phyloP scores from a whole-genome alignment of 78 protist species.

The Dictyostelium purpureum region DNA sequence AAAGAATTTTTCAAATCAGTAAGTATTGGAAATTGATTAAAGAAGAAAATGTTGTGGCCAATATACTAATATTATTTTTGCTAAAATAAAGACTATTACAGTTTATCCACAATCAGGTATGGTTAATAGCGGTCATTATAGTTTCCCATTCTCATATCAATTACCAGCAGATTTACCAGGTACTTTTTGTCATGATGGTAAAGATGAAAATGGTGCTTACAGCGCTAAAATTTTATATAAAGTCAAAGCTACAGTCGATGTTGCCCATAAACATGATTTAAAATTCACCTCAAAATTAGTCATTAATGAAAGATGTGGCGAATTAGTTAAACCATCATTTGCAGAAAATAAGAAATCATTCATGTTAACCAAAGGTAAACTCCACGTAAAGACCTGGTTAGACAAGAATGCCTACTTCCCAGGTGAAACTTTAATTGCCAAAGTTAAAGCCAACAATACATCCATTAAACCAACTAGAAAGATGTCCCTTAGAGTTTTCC shows the following conservation, averaged over 20 bases:
- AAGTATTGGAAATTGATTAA: not conserved
- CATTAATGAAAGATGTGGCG: conserved; percentile 59
- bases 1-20: conserved; percentile 58
- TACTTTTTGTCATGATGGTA: conserved; percentile 72
- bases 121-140: conserved; percentile 58
- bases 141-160: conserved; percentile 74
- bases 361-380: conserved; percentile 58
- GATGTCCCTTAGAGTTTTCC: conserved; percentile 51
- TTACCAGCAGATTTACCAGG: conserved; percentile 79
- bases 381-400: conserved; percentile 48
- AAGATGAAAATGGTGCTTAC: conserved; percentile 25
- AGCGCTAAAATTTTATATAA: conserved; percentile 65
- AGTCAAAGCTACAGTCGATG: conserved; percentile 67
- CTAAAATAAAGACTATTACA: not conserved
- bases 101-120: conserved; percentile 46
- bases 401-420: conserved; percentile 77
- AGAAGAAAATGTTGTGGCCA: not conserved
- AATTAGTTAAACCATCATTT: conserved; percentile 45
- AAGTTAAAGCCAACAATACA: conserved; percentile 57
- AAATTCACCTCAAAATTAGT: conserved; percentile 24
- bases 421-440: conserved; percentile 50
- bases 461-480: conserved; percentile 30
- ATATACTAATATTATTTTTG: not conserved
- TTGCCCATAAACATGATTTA: conserved; percentile 49
- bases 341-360: conserved; percentile 58